Evolutionary conservation across 345 rosid genomes (phyloP), one percentile per base, ranked within the genome.

Genomic region (Citrus maxima): DNA sequence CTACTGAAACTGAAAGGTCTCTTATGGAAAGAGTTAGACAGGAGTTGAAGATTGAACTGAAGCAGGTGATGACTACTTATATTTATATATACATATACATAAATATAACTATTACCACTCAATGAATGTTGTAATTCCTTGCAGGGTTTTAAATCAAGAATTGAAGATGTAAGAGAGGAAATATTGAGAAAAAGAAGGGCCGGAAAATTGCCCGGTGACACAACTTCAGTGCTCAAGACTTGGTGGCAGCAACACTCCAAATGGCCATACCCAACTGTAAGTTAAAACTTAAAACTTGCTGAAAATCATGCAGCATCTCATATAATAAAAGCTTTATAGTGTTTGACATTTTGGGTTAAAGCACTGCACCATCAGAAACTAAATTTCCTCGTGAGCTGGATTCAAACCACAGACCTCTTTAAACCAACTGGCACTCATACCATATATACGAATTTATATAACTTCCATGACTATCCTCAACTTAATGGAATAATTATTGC

Each of bases 211-310:
- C 99, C 99, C 0, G 99, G 99, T 24, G 99, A 93, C 90, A 95
- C 99, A 73, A 95, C 99, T 25, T 82, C 95, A 12, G 98, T 95
- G 54, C 92, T 95, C 35, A 95, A 95, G 73, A 91, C 84, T 63
- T 95, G 99, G 99, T 95, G 99, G 99, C 98, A 89, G 77, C 95
- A 93, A 85, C 99, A 96, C 77, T 90, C 98, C 6, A 96, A 93
- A 72, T 96, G 99, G 99, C 99, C 99, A 42, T 96, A 96, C 78
- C 99, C 99, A 74, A 96, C 98, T 70, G 99, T 95, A 84, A 91
- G 92, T 79, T 35, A 6, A 6, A 35, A 61, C 27, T 16, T 25
- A 10, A 46, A 46, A 46, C 14, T 25, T 12, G 13, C 28, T 21
- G 10, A 75, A 10, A 73, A 58, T 46, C 51, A 46, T 46, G 18